Evolutionary conservation across 495 filamentous ascomycete genomes (phyloP).

Genomic region (Penicillium canescens): DNA sequence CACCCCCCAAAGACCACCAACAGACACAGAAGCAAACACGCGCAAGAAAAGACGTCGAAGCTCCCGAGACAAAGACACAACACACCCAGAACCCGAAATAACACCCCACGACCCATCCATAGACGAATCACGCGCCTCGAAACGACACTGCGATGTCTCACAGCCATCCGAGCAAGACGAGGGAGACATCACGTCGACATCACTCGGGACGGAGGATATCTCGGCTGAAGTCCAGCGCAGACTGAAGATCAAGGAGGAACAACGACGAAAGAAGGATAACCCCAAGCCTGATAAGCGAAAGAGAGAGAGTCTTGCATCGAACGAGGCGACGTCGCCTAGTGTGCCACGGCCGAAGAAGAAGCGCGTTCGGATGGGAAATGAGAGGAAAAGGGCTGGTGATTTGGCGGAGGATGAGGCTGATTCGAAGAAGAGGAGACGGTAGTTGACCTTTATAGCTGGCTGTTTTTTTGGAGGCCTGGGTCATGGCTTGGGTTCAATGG

Average conservation of each 20-base stretch:
- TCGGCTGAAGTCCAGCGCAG: conserved; percentile 45
- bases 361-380: conserved; percentile 9
- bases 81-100: background rate
- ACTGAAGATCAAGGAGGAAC: conserved; percentile 40
- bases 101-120: background rate
- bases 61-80: background rate
- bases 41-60: conserved; percentile 6
- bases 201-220: conserved; percentile 48
- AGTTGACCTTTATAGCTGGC: background rate
- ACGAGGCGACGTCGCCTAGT: conserved; percentile 22
- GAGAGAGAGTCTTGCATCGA: conserved; percentile 39
- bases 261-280: conserved; percentile 27
- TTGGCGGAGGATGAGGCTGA: background rate
- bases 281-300: conserved; percentile 37
- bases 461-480: background rate
- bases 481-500: no score
- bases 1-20: background rate
- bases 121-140: conserved; percentile 8
- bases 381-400: conserved; percentile 7
- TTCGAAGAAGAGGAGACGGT: conserved; percentile 4
- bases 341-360: conserved; percentile 25
- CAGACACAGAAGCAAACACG: conserved; percentile 3
- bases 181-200: conserved; percentile 14
- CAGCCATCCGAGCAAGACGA: conserved; percentile 17
- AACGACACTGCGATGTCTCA: conserved; percentile 24